phyloP scores from a whole-genome alignment of 495 filamentous ascomycete genomes.

The Aspergillus leporis region DNA sequence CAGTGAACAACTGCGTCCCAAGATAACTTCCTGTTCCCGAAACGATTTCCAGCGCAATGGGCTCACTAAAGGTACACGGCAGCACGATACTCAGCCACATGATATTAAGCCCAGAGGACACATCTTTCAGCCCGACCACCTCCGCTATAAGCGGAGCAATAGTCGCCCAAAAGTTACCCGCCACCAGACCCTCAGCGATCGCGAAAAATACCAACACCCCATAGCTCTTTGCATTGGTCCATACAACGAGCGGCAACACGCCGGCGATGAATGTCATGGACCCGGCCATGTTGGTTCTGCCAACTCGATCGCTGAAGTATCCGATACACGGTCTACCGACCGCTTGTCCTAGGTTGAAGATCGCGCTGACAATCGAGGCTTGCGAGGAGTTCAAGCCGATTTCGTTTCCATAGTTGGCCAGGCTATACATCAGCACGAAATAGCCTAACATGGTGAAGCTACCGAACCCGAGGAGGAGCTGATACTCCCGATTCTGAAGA shows the following conservation, averaged over 20 bases:
- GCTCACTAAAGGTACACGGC: constrained; percentile 67
- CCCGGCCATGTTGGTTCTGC: constrained; percentile 67
- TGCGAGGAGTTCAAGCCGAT: constrained; percentile 64
- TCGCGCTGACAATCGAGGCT: constrained; percentile 62
- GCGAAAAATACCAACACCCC: constrained; percentile 66
- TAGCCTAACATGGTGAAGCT: constrained; percentile 71
- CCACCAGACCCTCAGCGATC: constrained; percentile 59
- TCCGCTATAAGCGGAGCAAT: constrained; percentile 68
- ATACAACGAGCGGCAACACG: constrained; percentile 66
- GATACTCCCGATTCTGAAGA: constrained; percentile 54
- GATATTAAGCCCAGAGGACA: constrained; percentile 62
- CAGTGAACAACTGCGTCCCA: constrained; percentile 62
- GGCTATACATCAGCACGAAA: constrained; percentile 69
- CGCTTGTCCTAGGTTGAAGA: constrained; percentile 66
- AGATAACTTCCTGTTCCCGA: constrained; percentile 49
- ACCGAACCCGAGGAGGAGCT: constrained; percentile 61
- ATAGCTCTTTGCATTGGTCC: constrained; percentile 64
- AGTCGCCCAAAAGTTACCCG: constrained; percentile 70
- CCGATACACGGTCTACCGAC: constrained; percentile 70
- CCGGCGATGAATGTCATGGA: constrained; percentile 60
- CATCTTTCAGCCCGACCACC: constrained; percentile 60
- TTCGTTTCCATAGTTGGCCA: constrained; percentile 65
- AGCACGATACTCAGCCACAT: constrained; percentile 65
- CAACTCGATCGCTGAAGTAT: constrained; percentile 62
- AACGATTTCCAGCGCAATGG: constrained; percentile 63